phyloP scores from a whole-genome alignment of 805 yeast genomes.

The Maudiozyma turicensis region DNA sequence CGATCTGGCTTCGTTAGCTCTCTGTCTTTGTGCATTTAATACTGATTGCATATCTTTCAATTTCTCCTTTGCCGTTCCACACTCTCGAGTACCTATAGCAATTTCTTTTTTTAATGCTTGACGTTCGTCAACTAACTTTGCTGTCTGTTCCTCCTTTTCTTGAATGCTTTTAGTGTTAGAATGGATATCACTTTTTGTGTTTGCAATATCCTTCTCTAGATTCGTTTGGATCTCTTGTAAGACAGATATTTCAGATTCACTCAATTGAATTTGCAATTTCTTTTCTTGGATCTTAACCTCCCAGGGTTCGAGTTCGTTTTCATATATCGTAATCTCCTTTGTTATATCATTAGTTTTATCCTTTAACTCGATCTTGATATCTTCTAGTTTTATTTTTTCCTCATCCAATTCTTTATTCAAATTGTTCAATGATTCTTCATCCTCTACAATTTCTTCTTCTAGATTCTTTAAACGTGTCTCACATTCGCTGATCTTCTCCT shows the following conservation, averaged over 20 bases:
- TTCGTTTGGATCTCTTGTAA: conserved; percentile 38
- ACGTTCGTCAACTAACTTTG: conserved; percentile 39
- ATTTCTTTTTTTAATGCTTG: conserved; percentile 45
- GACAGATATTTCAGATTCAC: conserved; percentile 55
- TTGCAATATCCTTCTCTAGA: conserved; percentile 36
- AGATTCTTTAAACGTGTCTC: conserved; percentile 39
- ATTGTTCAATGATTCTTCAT: conserved; percentile 35
- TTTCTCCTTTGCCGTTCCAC: conserved; percentile 37
- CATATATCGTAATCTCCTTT: conserved; percentile 51
- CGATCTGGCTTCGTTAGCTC: conserved; percentile 54
- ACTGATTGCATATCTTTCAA: conserved; percentile 47
- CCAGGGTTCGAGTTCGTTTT: conserved; percentile 75
- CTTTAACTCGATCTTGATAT: conserved; percentile 55
- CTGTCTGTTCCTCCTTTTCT: conserved; percentile 38
- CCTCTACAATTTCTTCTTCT: conserved; percentile 36
- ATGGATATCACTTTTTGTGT: conserved; percentile 36
- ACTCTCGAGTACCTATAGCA: conserved; percentile 47
- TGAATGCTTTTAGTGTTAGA: conserved; percentile 40
- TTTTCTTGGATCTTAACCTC: conserved; percentile 53
- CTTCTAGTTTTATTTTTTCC: conserved; percentile 52
- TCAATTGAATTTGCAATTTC: conserved; percentile 54
- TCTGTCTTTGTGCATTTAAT: conserved; percentile 47
- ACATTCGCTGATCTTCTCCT: conserved; percentile 36
- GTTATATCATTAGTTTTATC: conserved; percentile 66
- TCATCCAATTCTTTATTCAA: conserved; percentile 37